Conservation (phyloP, 2,329 filamentous ascomycete species). For the Ceratocystiopsis brevicomis region DNA sequence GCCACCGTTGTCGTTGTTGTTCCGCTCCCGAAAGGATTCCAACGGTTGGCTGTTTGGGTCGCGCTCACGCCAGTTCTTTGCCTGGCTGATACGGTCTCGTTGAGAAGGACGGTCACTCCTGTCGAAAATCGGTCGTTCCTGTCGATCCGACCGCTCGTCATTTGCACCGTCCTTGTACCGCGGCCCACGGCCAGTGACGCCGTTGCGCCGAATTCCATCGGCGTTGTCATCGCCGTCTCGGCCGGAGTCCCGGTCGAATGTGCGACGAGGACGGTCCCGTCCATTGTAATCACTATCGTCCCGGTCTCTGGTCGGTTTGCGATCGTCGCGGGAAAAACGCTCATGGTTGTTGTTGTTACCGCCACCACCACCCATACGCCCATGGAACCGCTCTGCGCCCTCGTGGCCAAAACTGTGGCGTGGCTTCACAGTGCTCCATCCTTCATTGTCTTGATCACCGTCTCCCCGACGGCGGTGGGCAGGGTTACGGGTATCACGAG, state of each 20-base stretch:
- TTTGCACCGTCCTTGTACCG: slow-evolving; percentile 45
- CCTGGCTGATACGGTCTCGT: slow-evolving; percentile 37
- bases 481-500: slow-evolving; percentile 27
- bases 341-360: slow-evolving; percentile 16
- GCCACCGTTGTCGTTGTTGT: slow-evolving; percentile 33
- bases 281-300: slow-evolving; percentile 18
- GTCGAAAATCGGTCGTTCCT: slow-evolving; percentile 9
- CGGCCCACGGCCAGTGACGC: slow-evolving; percentile 38
- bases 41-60: slow-evolving; percentile 20
- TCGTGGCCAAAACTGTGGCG: slow-evolving; percentile 57
- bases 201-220: slow-evolving; percentile 43
- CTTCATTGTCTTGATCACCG: slow-evolving; percentile 44
- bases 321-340: slow-evolving; percentile 38
- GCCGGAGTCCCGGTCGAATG: slow-evolving; percentile 15
- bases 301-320: slow-evolving; percentile 25
- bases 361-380: slow-evolving; percentile 38
- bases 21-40: slow-evolving; percentile 20
- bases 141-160: slow-evolving; percentile 12
- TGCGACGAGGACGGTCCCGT: slow-evolving; percentile 17
- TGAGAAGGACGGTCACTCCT: slow-evolving; percentile 12
- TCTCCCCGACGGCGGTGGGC: slow-evolving; percentile 34
- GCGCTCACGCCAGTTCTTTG: slow-evolving; percentile 42
- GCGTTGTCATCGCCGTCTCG: slow-evolving; percentile 22
- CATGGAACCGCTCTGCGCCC: slow-evolving; percentile 51
- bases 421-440: slow-evolving; percentile 56